These are phyloP conservation scores for Pythium plurisporium DNA, from an alignment of 352 stramenopile genomes.

Conservation along the genomic window DNA sequence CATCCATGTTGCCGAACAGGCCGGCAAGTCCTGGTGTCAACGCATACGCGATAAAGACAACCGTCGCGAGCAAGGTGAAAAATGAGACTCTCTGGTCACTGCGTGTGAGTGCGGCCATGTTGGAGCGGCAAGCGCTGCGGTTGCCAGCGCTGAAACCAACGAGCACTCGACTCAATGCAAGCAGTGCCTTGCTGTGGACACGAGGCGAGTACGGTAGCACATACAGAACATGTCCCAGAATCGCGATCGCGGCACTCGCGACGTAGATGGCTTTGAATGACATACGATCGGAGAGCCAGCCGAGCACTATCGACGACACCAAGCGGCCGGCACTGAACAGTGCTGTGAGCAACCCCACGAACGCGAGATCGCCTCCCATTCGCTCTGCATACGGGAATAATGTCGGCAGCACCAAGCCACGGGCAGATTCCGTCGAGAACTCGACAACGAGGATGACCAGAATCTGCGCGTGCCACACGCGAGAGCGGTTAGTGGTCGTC, in stretches of 20 bases:
- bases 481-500: too few relatives aligned
- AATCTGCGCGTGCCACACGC: slow-evolving; percentile 53
- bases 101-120: slow-evolving; percentile 56
- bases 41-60: slow-evolving; percentile 72
- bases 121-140: slow-evolving; percentile 63
- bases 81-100: slow-evolving; percentile 58
- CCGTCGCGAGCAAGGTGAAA: slow-evolving; percentile 60
- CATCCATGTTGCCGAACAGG: slow-evolving; percentile 39
- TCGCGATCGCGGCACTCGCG: slow-evolving; percentile 27
- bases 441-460: slow-evolving; percentile 50
- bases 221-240: slow-evolving; percentile 61
- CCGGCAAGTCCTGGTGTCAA: slow-evolving; percentile 56
- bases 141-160: slow-evolving; percentile 70
- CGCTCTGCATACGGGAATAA: slow-evolving; percentile 59
- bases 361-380: slow-evolving; percentile 50
- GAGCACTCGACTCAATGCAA: slow-evolving; percentile 55
- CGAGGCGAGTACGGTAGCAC: slow-evolving; percentile 39
- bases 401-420: slow-evolving; percentile 59
- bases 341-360: slow-evolving; percentile 55
- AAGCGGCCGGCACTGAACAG: slow-evolving; percentile 60
- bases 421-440: slow-evolving; percentile 53
- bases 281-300: slow-evolving; percentile 52
- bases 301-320: slow-evolving; percentile 58
- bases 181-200: slow-evolving; percentile 32
- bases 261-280: slow-evolving; percentile 63